phyloP scores from a whole-genome alignment of 148 eudicot genomes.

The Cornus kousa region DNA sequence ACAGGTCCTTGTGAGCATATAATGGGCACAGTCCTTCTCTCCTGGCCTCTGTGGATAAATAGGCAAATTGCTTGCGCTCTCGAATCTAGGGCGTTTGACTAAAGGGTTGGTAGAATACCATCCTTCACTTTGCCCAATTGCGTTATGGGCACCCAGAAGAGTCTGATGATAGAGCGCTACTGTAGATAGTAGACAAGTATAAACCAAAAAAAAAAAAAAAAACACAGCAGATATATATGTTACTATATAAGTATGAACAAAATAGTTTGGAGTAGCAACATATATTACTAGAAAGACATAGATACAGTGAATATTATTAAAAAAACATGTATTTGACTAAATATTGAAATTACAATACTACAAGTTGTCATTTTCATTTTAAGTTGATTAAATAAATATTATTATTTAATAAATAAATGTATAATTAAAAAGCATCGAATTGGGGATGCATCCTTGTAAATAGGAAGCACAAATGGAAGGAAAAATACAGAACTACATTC shows the following conservation, averaged over 20 bases:
- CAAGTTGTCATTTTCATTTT: background rate
- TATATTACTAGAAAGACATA: conserved; percentile 18
- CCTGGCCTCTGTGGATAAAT: conserved; percentile 98
- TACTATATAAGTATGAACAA: conserved; percentile 25
- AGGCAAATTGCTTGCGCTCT: conserved; percentile 81
- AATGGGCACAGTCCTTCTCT: conserved; percentile 93
- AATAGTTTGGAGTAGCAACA: conserved; percentile 16
- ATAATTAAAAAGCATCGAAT: background rate
- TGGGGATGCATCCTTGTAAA: background rate
- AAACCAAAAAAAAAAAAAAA: conserved; percentile 30
- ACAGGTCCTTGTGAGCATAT: conserved; percentile 99
- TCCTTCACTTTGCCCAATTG: conserved; percentile 85
- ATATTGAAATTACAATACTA: conserved; percentile 1
- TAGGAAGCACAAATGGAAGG: background rate
- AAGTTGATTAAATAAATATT: background rate
- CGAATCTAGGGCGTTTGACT: conserved; percentile 95
- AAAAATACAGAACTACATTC: background rate
- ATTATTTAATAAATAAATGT: no score
- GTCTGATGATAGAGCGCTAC: conserved; percentile 85
- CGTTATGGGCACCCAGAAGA: conserved; percentile 70
- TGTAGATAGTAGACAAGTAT: conserved; percentile 63
- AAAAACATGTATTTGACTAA: background rate
- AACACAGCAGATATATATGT: conserved; percentile 37
- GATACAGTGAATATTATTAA: conserved; percentile 2
- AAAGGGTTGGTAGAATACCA: conserved; percentile 81